Evolutionary conservation across 208 protist species (phyloP).

Genomic region (Balamuthia mandrillaris): DNA sequence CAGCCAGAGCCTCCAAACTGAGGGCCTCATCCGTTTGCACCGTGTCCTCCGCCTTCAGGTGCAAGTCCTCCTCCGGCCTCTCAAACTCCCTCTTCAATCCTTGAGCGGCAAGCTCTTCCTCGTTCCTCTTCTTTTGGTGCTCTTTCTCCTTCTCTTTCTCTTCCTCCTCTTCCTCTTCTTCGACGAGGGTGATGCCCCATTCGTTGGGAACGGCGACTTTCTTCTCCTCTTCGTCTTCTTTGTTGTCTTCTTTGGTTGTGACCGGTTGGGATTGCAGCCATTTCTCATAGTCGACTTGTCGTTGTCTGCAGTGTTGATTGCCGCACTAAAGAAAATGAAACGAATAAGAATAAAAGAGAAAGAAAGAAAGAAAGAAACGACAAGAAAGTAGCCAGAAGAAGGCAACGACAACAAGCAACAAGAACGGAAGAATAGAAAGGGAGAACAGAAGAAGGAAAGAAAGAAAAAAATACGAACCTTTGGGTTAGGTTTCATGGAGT

Average conservation of each 20-base stretch:
- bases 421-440: no score
- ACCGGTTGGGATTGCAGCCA: not conserved
- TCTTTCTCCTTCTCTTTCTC: not conserved
- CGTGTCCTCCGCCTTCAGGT: not conserved
- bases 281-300: conserved; percentile 2
- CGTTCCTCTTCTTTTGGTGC: not conserved
- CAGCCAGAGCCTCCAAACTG: conserved; percentile 15
- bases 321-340: no score
- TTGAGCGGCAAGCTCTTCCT: no score
- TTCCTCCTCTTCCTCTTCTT: conserved; percentile 8
- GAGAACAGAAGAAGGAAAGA: no score
- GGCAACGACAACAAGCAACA: no score
- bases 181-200: conserved; percentile 18
- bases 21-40: conserved; percentile 9
- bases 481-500: conserved; percentile 86
- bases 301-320: not conserved
- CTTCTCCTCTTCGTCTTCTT: conserved; percentile 19
- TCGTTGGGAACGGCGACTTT: not conserved
- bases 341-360: no score
- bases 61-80: no score
- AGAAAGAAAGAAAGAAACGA: no score
- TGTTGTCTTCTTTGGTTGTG: not conserved
- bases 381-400: no score
- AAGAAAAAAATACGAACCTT: no score
- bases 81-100: no score